Conservation (phyloP, 108 stramenopile species). For the Cyclostephanos invisitatus region DNA sequence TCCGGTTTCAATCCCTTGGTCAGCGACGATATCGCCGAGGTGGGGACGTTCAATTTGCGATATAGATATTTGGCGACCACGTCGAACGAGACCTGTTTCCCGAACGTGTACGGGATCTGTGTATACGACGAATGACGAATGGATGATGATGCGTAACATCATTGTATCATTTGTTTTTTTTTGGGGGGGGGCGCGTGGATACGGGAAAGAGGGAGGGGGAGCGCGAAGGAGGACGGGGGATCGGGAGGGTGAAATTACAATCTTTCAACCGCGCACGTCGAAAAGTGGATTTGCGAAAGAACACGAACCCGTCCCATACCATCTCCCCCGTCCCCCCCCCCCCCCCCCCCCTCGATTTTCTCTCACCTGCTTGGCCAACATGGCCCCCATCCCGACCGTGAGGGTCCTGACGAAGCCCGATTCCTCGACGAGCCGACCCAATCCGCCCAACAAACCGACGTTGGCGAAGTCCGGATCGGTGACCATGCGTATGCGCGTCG, state of each 20-base stretch:
- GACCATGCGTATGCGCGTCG: conserved; percentile 88
- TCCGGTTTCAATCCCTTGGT: conserved; percentile 31
- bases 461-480: conserved; percentile 77
- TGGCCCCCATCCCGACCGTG: conserved; percentile 85
- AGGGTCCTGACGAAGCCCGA: conserved; percentile 66
- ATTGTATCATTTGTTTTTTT: not conserved
- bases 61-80: conserved; percentile 73
- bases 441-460: conserved; percentile 57
- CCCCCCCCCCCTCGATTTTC: too few relatives aligned
- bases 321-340: too few relatives aligned
- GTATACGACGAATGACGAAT: not conserved
- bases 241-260: too few relatives aligned
- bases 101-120: conserved; percentile 92
- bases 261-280: too few relatives aligned
- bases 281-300: too few relatives aligned
- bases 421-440: conserved; percentile 64
- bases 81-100: conserved; percentile 91
- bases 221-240: too few relatives aligned
- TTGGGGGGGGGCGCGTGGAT: too few relatives aligned
- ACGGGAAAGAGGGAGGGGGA: too few relatives aligned
- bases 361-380: conserved; percentile 89
- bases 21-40: conserved; percentile 16
- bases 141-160: not conserved
- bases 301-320: too few relatives aligned
- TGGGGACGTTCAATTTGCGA: conserved; percentile 35